A percentile compares a stretch with the other conserved stretches of the same genome.
Conservation (phyloP, 2,329 filamentous ascomycete genomes). For the Massarina eburnea region DNA sequence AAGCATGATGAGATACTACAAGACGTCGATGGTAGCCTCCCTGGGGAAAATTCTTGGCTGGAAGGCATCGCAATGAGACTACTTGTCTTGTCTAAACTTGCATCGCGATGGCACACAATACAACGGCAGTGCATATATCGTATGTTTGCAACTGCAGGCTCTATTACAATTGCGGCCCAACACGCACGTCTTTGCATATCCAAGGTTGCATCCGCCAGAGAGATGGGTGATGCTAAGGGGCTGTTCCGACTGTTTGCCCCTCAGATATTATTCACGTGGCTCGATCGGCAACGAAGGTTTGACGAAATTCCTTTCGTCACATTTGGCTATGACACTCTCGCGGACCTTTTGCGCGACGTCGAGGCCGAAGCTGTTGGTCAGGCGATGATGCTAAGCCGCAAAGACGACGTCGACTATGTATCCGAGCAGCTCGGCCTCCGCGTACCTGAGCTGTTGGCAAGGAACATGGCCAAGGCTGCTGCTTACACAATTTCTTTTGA, state of each 20-base stretch:
- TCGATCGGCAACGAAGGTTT: slow-evolving; percentile 61
- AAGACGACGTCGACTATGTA: slow-evolving; percentile 63
- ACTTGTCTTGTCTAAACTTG: slow-evolving; percentile 73
- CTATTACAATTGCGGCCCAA: slow-evolving; percentile 62
- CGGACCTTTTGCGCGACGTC: slow-evolving; percentile 68
- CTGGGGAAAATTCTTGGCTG: slow-evolving; percentile 66
- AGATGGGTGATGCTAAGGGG: slow-evolving; percentile 65
- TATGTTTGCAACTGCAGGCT: slow-evolving; percentile 87
- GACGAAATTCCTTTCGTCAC: slow-evolving; percentile 75
- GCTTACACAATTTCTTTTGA: slow-evolving; percentile 85
- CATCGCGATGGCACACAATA: slow-evolving; percentile 81
- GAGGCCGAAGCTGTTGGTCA: slow-evolving; percentile 79
- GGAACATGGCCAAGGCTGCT: slow-evolving; percentile 74
- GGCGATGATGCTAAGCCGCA: slow-evolving; percentile 77
- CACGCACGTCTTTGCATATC: slow-evolving; percentile 75
- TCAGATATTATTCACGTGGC: slow-evolving; percentile 90
- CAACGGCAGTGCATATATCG: slow-evolving; percentile 87
- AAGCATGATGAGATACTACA: slow-evolving; percentile 82
- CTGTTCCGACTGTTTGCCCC: slow-evolving; percentile 84
- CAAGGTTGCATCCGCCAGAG: slow-evolving; percentile 65
- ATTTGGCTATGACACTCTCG: slow-evolving; percentile 74
- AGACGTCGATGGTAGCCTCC: slow-evolving; percentile 79
- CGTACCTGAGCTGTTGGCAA: slow-evolving; percentile 47
- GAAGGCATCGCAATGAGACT: slow-evolving; percentile 88
- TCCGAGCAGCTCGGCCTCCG: slow-evolving; percentile 47